A percentile compares a stretch with the other conserved stretches of the same genome.
Evolutionary conservation across 495 filamentous ascomycete species (phyloP).

Genomic region (Neurospora sp.): DNA sequence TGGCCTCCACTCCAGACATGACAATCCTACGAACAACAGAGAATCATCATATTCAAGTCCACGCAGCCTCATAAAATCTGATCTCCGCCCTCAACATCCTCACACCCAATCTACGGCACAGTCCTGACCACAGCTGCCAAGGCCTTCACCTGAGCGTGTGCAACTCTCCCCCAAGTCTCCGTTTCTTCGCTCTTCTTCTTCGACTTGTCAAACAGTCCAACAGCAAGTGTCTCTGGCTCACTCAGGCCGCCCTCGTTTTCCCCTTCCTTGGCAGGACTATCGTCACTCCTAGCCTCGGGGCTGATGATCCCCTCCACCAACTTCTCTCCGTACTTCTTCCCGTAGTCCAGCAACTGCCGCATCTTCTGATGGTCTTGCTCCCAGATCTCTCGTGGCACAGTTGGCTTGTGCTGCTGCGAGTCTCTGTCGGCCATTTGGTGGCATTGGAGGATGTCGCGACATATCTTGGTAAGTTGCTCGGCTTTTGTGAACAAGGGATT

Average conservation of each 20-base stretch:
- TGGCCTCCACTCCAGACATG: not conserved
- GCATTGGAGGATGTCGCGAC: constrained; percentile 10
- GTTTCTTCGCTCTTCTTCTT: constrained; percentile 9
- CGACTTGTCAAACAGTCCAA: constrained; percentile 25
- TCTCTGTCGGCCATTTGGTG: constrained; percentile 11
- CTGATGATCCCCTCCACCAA: constrained; percentile 24
- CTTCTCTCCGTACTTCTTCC: constrained; percentile 23
- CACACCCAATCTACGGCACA: constrained; percentile 1
- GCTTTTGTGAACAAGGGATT: constrained; percentile 13
- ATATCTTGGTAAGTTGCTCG: constrained; percentile 6
- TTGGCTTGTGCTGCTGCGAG: not conserved
- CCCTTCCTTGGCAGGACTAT: not conserved
- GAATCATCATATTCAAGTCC: not conserved
- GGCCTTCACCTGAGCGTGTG: constrained; percentile 23
- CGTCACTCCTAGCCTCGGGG: constrained; percentile 1
- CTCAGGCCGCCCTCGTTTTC: constrained; percentile 8
- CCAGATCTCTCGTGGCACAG: constrained; percentile 22
- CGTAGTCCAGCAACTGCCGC: constrained; percentile 22
- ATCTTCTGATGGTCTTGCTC: constrained; percentile 24
- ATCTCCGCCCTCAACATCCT: not conserved
- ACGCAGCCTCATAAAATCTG: not conserved
- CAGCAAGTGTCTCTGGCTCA: constrained; percentile 20
- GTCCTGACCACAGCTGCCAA: constrained; percentile 23
- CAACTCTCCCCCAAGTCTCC: constrained; percentile 27
- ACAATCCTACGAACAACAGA: not conserved